A percentile compares a stretch with the other conserved stretches of the same genome.
Conservation (phyloP, 139 green algal genomes). For the Diplosphaera chodatii region DNA sequence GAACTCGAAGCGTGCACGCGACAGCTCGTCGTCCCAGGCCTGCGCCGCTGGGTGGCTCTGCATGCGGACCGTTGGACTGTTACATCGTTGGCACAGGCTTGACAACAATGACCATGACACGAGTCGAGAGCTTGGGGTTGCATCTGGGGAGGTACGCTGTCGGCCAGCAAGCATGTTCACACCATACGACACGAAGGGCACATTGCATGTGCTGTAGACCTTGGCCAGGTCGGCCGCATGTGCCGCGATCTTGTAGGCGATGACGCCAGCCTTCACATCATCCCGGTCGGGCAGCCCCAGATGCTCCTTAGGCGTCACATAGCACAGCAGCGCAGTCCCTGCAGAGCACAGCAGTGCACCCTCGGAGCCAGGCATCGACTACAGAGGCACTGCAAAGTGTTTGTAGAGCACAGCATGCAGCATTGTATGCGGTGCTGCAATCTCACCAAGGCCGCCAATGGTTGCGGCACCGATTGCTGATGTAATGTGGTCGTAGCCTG, state of each 20-base stretch:
- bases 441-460: slow-evolving; percentile 77
- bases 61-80: background rate
- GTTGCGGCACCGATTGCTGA: slow-evolving; percentile 90
- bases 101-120: no score
- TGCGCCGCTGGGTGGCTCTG: slow-evolving; percentile 73
- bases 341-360: slow-evolving; percentile 15
- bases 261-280: slow-evolving; percentile 87
- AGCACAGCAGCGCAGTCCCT: slow-evolving; percentile 93
- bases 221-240: slow-evolving; percentile 95
- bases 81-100: no score
- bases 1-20: slow-evolving; percentile 94
- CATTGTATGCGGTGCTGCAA: no score
- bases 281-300: slow-evolving; percentile 88
- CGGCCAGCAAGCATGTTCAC: no score
- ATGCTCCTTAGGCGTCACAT: slow-evolving; percentile 98
- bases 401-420: no score
- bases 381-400: no score
- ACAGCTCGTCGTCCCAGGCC: slow-evolving; percentile 82
- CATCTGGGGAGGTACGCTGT: no score
- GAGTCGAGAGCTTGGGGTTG: no score
- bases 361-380: no score
- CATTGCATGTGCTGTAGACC: no score
- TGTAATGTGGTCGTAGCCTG: slow-evolving; percentile 97
- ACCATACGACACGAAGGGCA: no score
- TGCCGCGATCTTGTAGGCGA: slow-evolving; percentile 97